Evolutionary conservation across 257 asterid species (phyloP), one percentile per base, ranked within the genome.

Genomic region (Knoxia roxburghii): DNA sequence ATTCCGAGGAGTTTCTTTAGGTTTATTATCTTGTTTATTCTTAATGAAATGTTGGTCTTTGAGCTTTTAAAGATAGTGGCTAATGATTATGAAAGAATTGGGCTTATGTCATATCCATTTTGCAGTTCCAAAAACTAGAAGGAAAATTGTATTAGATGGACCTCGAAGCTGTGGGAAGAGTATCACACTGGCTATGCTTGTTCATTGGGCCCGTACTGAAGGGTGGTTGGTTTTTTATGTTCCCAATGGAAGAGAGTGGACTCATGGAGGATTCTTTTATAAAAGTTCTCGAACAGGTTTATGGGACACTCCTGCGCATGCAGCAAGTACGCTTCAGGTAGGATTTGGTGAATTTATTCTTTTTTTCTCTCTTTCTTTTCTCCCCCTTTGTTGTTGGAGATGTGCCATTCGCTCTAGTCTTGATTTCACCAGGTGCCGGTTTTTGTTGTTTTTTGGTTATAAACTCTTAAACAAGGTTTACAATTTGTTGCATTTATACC

Each of bases 231-330:
- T 94, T 79, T 72, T 94, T 40, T 94, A 90, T 77, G 95, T 84
- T 53, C 96, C 99, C 61, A 80, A 57, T 68, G 96, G 96, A 75
- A 84, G 77, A 79, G 88, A 88, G 17, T 94, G 99, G 99, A 88
- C 98, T 30, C 99, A 83, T 64, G 95, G 92, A 79, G 97, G 98
- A 68, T 59, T 87, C 48, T 90, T 84, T 73, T 94, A 94, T 75
- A 88, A 86, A 80, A 90, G 84, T 79, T 90, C 84, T 33, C 72
- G 79, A 61, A 86, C 95, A 68, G 88, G 87, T 60, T 70, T 88
- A 41, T 94, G 95, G 95, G 99, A 94, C 81, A 94, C 97, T 63
- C 99, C 99, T 72, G 81, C 79, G 71, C 99, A 90, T 75, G 96
- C 99, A 5, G 77, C 80, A 72, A 84, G 80, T 70, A 79, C 87